Evolutionary conservation across 2,329 filamentous ascomycete species (phyloP).

Genomic region (Tolypocladium ovalisporum): DNA sequence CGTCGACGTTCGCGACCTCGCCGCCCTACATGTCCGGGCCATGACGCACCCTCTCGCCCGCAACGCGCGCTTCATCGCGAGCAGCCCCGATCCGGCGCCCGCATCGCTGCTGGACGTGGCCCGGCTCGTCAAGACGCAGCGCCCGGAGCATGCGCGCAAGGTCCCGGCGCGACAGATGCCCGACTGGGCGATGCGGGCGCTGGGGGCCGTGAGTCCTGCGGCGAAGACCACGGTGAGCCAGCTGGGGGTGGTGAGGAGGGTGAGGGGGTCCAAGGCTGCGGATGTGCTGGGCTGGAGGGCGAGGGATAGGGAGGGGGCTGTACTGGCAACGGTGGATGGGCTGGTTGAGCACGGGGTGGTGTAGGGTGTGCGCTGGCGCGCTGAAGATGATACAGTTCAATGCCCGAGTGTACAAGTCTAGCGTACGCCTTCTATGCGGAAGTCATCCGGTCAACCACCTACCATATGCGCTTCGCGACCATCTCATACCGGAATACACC

Average conservation of each 20-base stretch:
- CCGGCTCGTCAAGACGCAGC: background rate
- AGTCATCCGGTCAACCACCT: slow-evolving; percentile 6
- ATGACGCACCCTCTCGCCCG: background rate
- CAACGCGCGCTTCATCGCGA: background rate
- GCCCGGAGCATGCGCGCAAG: background rate
- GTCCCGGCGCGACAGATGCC: background rate
- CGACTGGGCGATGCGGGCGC: background rate
- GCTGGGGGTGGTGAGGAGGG: background rate
- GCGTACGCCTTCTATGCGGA: too few species aligned
- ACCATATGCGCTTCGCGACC: slow-evolving; percentile 97
- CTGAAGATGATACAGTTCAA: too few species aligned
- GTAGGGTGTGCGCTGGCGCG: background rate
- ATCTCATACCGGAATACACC: slow-evolving; percentile 78
- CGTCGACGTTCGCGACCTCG: background rate
- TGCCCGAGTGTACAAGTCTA: background rate
- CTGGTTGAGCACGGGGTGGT: background rate
- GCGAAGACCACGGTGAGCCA: background rate
- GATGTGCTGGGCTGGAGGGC: background rate
- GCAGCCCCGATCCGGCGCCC: background rate
- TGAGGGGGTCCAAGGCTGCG: background rate
- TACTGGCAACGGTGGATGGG: background rate
- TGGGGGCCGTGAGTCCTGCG: background rate
- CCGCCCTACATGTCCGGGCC: background rate
- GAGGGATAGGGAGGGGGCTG: background rate
- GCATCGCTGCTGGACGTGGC: background rate